phyloP scores from a whole-genome alignment of 768 basidiomycete species.

The Mycena vulgaris region DNA sequence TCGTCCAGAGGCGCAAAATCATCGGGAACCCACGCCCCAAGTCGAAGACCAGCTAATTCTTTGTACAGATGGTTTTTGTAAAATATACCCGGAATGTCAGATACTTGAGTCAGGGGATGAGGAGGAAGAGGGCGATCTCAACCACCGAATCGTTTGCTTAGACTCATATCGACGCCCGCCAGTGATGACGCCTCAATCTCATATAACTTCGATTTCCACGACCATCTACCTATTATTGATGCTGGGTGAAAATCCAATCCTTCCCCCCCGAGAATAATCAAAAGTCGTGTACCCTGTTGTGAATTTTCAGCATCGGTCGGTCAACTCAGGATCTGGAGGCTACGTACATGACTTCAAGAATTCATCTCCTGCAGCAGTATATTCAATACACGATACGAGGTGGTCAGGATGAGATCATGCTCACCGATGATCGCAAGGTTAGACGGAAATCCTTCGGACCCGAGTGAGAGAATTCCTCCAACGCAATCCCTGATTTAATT shows the following conservation, averaged over 20 bases:
- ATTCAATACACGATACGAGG: not conserved
- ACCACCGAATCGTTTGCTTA: too few relatives aligned
- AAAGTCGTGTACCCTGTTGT: constrained; percentile 71
- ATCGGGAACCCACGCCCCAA: constrained; percentile 46
- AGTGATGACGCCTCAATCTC: not conserved
- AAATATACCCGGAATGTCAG: constrained; percentile 31
- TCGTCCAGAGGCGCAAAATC: constrained; percentile 64
- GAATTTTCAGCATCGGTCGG: not conserved
- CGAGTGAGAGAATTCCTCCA: constrained; percentile 66
- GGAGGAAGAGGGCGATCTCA: too few relatives aligned
- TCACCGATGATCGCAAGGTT: constrained; percentile 73
- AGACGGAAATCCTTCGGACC: constrained; percentile 59
- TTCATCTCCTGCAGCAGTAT: constrained; percentile 60
- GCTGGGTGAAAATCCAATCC: constrained; percentile 69
- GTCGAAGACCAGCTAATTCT: constrained; percentile 35
- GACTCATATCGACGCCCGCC: too few relatives aligned
- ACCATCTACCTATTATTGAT: constrained; percentile 46
- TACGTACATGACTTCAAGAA: constrained; percentile 79
- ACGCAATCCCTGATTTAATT: constrained; percentile 63
- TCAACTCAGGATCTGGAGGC: not conserved
- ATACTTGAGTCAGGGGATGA: too few relatives aligned
- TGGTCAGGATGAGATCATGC: constrained; percentile 22
- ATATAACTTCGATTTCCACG: constrained; percentile 9
- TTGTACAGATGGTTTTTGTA: constrained; percentile 20
- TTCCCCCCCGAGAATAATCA: constrained; percentile 66